Evolutionary conservation across 305 asterid species (phyloP), one percentile per base, ranked within the genome.

Genomic region (Rubia balearica): DNA sequence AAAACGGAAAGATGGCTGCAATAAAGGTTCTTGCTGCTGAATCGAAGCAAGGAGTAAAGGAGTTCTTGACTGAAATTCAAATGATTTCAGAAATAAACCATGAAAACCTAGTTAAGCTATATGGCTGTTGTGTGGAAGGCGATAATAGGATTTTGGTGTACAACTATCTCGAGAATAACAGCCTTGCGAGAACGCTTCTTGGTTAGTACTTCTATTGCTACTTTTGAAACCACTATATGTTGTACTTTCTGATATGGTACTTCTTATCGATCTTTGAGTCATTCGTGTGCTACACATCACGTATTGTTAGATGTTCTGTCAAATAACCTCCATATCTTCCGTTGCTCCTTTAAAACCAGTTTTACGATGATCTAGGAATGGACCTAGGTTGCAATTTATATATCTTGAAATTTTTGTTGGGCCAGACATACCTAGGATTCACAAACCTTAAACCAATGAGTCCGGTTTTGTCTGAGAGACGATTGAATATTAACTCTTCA

Each of bases 61-160:
- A 90, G 82, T 93, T 93, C 86, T 82, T 89, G 85, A 93, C 98
- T 3, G 98, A 93, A 83, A 85, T 90, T 76, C 65, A 85, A 86
- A 90, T 93, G 64, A 91, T 93, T 83, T 88, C 96, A 8, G 92
- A 90, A 22, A 81, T 87, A 55, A 85, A 87, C 63, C 98, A 93
- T 51, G 91, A 80, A 75, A 93, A 93, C 74, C 72, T 93, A 72
- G 97, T 93, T 70, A 88, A 88, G 84, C 95, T 93, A 38, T 88
- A 85, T 69, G 98, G 98, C 65, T 91, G 97, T 73, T 93, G 97
- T 68, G 97, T 89, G 81, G 91, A 93, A 75, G 87, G 76, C 51
- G 61, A 88, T 72, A 91, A 89, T 22, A 83, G 98, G 75, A 91
- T 93, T 76, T 87, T 93, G 65, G 90, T 93, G 71, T 93, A 93